Percentiles rank a stretch among this genome's conserved stretches.
Conservation (phyloP, 176 grass and related monocot species). For the Zoysia pacifica region DNA sequence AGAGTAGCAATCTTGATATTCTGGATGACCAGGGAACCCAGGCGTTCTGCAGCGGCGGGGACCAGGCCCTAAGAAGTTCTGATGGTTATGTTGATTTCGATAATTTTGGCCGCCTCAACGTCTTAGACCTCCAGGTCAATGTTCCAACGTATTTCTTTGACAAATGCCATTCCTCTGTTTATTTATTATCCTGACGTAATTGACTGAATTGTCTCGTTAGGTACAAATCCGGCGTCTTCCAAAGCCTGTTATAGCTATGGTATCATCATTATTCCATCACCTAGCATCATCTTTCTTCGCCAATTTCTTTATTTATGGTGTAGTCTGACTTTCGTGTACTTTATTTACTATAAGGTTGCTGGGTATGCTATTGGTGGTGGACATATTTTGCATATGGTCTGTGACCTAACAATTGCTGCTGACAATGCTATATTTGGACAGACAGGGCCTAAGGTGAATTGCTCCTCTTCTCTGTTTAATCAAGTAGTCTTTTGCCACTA, state of each 20-base stretch:
- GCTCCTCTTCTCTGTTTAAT: not conserved
- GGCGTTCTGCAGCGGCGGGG: conserved; percentile 90
- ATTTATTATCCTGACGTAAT: not conserved
- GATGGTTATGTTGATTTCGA: conserved; percentile 96
- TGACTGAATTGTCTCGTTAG: conserved; percentile 38
- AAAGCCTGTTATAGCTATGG: conserved; percentile 93
- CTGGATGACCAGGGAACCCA: conserved; percentile 59
- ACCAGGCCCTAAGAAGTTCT: conserved; percentile 73
- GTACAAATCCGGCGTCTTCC: conserved; percentile 90
- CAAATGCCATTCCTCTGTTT: too few relatives aligned
- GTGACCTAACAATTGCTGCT: conserved; percentile 84
- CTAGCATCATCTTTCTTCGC: not conserved
- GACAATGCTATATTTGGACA: conserved; percentile 92
- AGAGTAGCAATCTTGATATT: too few relatives aligned
- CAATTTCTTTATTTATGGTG: not conserved
- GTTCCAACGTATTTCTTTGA: conserved; percentile 32
- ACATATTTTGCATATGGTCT: conserved; percentile 94
- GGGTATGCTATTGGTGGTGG: conserved; percentile 93
- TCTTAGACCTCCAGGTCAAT: conserved; percentile 89
- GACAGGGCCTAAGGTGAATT: conserved; percentile 82
- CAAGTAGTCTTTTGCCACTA: too few relatives aligned
- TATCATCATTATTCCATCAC: conserved; percentile 21
- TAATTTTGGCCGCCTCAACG: conserved; percentile 88
- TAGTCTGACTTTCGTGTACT: not conserved
- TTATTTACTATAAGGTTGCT: conserved; percentile 32